Evolutionary conservation across 164 flowering plant species (phyloP).

Genomic region (Macadamia tetraphylla): DNA sequence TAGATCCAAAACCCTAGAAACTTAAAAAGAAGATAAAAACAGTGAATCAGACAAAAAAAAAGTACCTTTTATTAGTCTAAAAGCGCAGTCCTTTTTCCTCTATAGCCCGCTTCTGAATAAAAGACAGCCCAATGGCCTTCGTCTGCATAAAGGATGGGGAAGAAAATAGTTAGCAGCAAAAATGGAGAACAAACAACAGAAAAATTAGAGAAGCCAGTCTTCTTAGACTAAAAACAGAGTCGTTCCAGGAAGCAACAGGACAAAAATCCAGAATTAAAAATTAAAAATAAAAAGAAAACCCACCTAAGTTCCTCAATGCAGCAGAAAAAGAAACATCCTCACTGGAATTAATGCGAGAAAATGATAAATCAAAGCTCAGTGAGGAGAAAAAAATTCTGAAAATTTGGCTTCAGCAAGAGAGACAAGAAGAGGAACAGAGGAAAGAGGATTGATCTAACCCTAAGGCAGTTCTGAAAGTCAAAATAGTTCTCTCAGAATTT

Average conservation of each 20-base stretch:
- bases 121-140: slow-evolving; percentile 8
- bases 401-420: neutral
- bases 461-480: slow-evolving; percentile 3
- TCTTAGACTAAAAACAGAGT: slow-evolving; percentile 1
- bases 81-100: slow-evolving; percentile 6
- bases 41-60: slow-evolving; percentile 2
- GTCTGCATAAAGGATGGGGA: neutral
- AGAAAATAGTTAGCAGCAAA: neutral
- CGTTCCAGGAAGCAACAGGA: neutral
- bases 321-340: neutral
- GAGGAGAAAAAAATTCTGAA: neutral
- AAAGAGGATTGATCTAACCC: slow-evolving; percentile 5
- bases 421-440: neutral
- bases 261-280: neutral
- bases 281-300: neutral
- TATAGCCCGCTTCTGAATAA: slow-evolving; percentile 2
- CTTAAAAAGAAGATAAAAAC: neutral
- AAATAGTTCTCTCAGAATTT: slow-evolving; percentile 6
- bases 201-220: neutral
- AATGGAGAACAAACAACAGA: neutral
- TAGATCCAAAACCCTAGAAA: neutral
- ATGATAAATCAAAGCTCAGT: neutral
- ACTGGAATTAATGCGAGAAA: neutral
- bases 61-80: slow-evolving; percentile 12
- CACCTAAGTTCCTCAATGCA: neutral